phyloP scores from a whole-genome alignment of 495 filamentous ascomycete genomes.

The Neurospora tetrasperma region DNA sequence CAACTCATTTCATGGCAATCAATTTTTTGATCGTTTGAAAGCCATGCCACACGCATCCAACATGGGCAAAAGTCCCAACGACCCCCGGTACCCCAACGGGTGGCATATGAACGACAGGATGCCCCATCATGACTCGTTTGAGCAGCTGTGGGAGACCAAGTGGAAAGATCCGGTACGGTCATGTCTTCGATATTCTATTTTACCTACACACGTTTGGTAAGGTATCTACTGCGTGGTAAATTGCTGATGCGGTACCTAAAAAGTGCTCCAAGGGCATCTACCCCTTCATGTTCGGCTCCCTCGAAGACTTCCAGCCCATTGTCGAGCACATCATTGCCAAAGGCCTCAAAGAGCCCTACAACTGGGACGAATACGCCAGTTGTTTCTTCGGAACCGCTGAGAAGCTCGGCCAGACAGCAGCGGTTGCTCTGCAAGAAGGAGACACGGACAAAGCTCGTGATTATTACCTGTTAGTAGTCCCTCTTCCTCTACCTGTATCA shows the following conservation, averaged over 20 bases:
- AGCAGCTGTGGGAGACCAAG: constrained; percentile 63
- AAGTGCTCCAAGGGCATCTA: constrained; percentile 49
- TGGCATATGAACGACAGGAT: neutral
- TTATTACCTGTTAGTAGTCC: constrained; percentile 34
- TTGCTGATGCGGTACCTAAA: neutral
- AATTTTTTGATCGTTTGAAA: neutral
- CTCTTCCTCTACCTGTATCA: neutral
- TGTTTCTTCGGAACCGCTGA: constrained; percentile 50
- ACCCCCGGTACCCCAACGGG: neutral
- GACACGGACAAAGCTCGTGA: constrained; percentile 40
- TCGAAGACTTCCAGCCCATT: constrained; percentile 57
- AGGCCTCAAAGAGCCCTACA: constrained; percentile 23
- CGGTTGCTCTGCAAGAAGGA: constrained; percentile 34
- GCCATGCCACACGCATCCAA: neutral
- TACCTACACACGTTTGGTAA: too few species aligned
- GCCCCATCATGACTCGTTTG: constrained; percentile 53
- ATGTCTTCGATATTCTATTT: neutral
- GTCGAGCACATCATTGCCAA: constrained; percentile 43
- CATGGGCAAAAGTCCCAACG: neutral
- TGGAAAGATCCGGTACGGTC: constrained; percentile 52
- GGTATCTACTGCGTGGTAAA: neutral
- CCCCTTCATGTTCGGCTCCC: constrained; percentile 59
- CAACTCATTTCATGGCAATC: neutral
- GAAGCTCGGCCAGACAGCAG: constrained; percentile 39
- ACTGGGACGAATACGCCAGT: constrained; percentile 54